Base-by-base conservation (phyloP, 2,329 filamentous ascomycete species). In the Penicillium thymicola region DNA sequence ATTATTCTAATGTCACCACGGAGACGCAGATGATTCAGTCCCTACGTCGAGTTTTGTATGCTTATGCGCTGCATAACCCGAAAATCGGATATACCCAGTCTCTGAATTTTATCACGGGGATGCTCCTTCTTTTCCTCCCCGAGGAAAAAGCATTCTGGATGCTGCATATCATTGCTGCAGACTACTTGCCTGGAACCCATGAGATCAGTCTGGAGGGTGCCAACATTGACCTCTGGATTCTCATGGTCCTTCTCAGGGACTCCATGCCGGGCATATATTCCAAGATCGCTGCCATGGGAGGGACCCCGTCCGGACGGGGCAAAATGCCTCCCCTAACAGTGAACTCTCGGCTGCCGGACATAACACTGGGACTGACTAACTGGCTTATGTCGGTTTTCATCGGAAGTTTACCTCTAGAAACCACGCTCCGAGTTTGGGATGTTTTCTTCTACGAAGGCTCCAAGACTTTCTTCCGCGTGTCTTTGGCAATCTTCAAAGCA, bases 381-480 rank as follows among this genome's bases (percentile, higher is more conserved):
- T 97, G 93, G 93, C 95, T 97, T 74, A 97, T 97, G 93, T 95
- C 90, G 47, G 89, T 94, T 66, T 97, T 94, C 73, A 94, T 97
- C 59, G 92, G 92, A 51, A 96, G 90, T 0, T 78, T 97, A 18
- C 93, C 93, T 2, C 92, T 96, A 59, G 93, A 97, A 76, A 91
- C 89, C 18, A 93, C 92, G 0, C 82, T 97, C 18, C 88, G 93
- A 8, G 90, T 97, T 1, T 97, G 93, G 93, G 93, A 97, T 66
- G 85, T 91, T 1, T 92, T 97, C 70, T 96, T 97, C 72, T 96
- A 95, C 73, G 93, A 97, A 74, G 93, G 93, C 4, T 92, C 89
- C 47, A 95, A 94, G 72, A 96, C 92, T 0, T 83, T 97, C 7
- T 97, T 97, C 78, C 89, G 92, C 46, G 90, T 96, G 56, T 91